These are phyloP conservation scores for Epichloe baconii DNA, from an alignment of 2,329 filamentous ascomycete species.

Conservation along the genomic window DNA sequence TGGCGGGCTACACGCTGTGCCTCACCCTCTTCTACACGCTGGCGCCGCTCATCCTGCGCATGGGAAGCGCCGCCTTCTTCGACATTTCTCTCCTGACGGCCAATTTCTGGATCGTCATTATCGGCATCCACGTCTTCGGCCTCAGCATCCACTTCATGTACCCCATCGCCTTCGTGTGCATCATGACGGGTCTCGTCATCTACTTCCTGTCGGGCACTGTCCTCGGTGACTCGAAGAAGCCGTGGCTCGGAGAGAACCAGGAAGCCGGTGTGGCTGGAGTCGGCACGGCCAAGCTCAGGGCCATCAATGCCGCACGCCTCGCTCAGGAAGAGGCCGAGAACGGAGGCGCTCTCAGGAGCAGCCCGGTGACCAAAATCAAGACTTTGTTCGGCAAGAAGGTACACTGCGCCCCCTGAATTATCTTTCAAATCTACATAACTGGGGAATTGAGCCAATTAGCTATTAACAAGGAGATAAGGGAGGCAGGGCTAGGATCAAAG, in stretches of 20 bases:
- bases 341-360: conserved; percentile 3
- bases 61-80: conserved; percentile 87
- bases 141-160: conserved; percentile 78
- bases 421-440: too few relatives aligned
- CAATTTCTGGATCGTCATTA: conserved; percentile 95
- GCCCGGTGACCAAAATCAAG: neutral
- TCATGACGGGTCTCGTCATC: conserved; percentile 70
- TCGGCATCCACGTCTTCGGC: conserved; percentile 78
- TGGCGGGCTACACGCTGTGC: conserved; percentile 79
- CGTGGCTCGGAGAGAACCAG: conserved; percentile 84
- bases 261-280: conserved; percentile 66
- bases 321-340: conserved; percentile 20
- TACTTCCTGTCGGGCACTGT: conserved; percentile 80
- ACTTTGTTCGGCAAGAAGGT: neutral
- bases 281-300: conserved; percentile 73
- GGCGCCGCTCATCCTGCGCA: conserved; percentile 76
- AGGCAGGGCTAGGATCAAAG: too few relatives aligned
- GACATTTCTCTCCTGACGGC: conserved; percentile 88
- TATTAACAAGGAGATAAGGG: too few relatives aligned
- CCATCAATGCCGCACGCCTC: conserved; percentile 42
- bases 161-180: conserved; percentile 87
- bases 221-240: conserved; percentile 82
- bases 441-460: too few relatives aligned
- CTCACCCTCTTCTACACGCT: conserved; percentile 78
- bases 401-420: too few relatives aligned